Evolutionary conservation across 2,329 filamentous ascomycete genomes (phyloP), one percentile per base, ranked within the genome.

Genomic region (Botrytis elliptica): DNA sequence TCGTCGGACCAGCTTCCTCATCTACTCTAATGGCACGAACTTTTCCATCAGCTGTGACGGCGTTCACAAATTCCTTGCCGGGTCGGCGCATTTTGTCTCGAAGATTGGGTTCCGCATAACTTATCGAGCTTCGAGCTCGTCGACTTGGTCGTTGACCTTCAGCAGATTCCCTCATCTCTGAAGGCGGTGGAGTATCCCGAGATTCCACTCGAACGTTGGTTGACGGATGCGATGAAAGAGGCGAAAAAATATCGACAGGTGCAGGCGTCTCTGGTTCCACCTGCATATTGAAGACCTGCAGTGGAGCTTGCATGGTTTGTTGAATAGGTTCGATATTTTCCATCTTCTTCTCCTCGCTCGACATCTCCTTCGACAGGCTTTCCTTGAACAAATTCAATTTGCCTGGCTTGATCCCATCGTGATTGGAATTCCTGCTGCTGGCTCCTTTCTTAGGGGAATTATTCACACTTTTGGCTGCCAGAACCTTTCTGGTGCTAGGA

Each of bases 81-180:
- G 93, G 92, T 74, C 93, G 88, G 74, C 93, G 88, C 93, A 96
- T 95, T 83, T 96, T 96, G 80, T 91, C 92, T 75, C 92, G 88
- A 60, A 96, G 85, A 79, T 92, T 95, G 1, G 93, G 93, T 81
- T 95, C 92, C 18, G 92, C 92, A 81, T 96, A 96, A 84, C 92
- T 95, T 75, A 96, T 88, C 68, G 90, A 86, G 18, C 88, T 84
- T 78, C 91, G 86, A 66, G 89, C 88, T 76, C 93, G 88, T 77
- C 93, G 86, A 77, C 90, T 91, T 36, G 89, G 88, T 63, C 93
- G 87, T 42, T 88, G 85, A 42, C 87, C 87, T 77, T 91, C 88
- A 68, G 87, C 86, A 52, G 82, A 85, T 12, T 83, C 83, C 12
- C 86, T 87, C 52, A 91, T 86, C 76, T 90, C 87, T 25, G 84